Base-by-base conservation (phyloP, 495 filamentous ascomycete species). In the Penicillium desertorum region DNA sequence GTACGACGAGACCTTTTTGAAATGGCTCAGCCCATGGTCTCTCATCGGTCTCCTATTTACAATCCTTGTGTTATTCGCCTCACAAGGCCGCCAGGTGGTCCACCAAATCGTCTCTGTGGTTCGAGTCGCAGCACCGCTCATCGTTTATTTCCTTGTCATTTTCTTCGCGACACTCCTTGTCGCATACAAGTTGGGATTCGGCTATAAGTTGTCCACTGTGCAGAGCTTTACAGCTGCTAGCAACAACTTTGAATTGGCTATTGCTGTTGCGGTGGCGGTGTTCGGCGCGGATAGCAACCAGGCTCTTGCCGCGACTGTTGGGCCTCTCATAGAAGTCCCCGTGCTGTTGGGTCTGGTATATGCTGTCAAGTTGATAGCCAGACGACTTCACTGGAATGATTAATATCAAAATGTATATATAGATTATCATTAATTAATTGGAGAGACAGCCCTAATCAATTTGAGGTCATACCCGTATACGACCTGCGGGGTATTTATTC, bases 191-290 rank as follows among this genome's bases (percentile, higher is more conserved):
- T 60, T 83, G n/a, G 88, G 90, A 0, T 92, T 93, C 62, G 83
- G 84, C 0, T 96, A 96, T 65, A 75, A 73, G 45, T 64, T 92
- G 3, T 81, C 82, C 2, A 80, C 82, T 11, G 96, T 92, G 11
- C 93, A 96, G 74, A 90, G 89, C 63, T 94, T 96, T 62, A 96
- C 92, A 1, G 92, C 92, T 5, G 93, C 92, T 4, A 96, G 91
- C 68, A 97, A 97, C 60, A 96, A 96, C 64, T 96, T 97, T 63
- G 92, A 96, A 76, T 72, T 96, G 17, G 92, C 92, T 0, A 96
- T 97, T 73, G 92, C 92, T 2, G 92, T 97, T 2, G 92, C 90
- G 3, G 85, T 96, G 5, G 90, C 91, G 4, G 86, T 87, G 3
- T 96, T 87, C 75, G 92, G 92, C 0, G 81, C 88, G 1, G 73